A percentile compares a stretch with the other conserved stretches of the same genome.
Conservation (phyloP, 2,329 filamentous ascomycete species). For the Basipetospora chlamydospora region DNA sequence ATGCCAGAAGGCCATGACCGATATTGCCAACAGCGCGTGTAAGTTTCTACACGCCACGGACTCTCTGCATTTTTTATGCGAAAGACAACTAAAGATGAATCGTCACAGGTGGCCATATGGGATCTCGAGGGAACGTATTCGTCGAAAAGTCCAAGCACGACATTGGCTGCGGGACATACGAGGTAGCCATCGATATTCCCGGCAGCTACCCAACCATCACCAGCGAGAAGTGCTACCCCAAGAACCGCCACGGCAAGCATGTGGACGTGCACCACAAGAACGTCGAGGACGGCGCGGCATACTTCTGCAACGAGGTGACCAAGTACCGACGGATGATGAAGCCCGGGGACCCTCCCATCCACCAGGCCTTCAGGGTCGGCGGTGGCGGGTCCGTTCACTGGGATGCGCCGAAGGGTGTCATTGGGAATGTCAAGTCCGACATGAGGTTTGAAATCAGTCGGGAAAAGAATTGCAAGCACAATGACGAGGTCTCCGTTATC, state of each 20-base stretch:
- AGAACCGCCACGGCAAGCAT: neutral
- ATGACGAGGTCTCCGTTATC: neutral
- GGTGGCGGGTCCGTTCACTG: neutral
- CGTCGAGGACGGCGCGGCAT: neutral
- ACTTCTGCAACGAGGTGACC: neutral
- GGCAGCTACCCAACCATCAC: neutral
- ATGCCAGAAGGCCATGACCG: neutral
- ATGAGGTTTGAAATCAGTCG: neutral
- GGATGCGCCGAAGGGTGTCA: neutral
- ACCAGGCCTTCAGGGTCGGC: neutral
- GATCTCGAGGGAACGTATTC: neutral
- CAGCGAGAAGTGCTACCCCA: neutral
- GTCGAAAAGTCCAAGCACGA: neutral
- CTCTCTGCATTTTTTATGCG: neutral
- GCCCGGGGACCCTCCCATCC: neutral
- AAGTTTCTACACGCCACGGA: neutral
- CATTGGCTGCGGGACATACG: neutral
- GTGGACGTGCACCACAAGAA: neutral
- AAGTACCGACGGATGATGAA: neutral
- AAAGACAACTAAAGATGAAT: neutral
- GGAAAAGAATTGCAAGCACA: neutral
- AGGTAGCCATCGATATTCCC: neutral
- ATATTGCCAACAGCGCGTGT: neutral
- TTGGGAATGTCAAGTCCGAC: neutral
- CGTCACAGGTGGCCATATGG: neutral